Percentiles rank a stretch among this genome's conserved stretches.
Conservation (phyloP, 2,329 filamentous ascomycete genomes). For the Ilyonectria robusta region DNA sequence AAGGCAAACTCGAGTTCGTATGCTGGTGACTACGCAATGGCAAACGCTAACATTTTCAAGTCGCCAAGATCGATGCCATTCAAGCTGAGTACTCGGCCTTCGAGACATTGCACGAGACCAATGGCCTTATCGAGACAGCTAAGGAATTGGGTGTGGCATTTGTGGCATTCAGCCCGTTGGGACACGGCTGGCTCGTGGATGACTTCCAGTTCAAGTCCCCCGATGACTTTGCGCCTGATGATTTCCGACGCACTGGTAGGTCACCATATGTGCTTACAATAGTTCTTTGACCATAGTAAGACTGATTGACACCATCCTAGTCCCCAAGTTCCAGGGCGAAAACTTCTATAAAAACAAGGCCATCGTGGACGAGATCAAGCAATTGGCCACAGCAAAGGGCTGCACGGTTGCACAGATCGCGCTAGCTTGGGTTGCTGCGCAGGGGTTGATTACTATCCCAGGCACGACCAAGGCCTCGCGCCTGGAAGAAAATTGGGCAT, state of each 20-base stretch:
- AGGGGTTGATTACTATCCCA: constrained; percentile 61
- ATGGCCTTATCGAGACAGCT: constrained; percentile 57
- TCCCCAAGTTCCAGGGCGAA: constrained; percentile 57
- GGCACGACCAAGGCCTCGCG: constrained; percentile 58
- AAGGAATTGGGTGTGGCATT: constrained; percentile 59
- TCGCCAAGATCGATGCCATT: constrained; percentile 62
- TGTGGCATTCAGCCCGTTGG: constrained; percentile 62
- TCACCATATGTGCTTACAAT: constrained; percentile 7
- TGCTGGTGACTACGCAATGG: not conserved
- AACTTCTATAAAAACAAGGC: constrained; percentile 61
- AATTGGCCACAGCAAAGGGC: constrained; percentile 50
- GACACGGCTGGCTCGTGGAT: constrained; percentile 64
- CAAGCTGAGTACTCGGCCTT: constrained; percentile 63
- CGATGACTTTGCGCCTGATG: constrained; percentile 60
- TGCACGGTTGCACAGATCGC: constrained; percentile 54
- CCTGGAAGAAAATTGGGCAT: constrained; percentile 58
- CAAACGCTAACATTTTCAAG: constrained; percentile 42
- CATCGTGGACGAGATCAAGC: constrained; percentile 59
- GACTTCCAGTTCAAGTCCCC: constrained; percentile 58
- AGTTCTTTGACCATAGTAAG: not conserved
- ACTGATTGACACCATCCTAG: constrained; percentile 22
- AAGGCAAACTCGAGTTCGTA: constrained; percentile 60
- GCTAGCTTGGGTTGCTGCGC: constrained; percentile 57
- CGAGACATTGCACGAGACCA: constrained; percentile 57
- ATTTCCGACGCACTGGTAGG: constrained; percentile 57